Evolutionary conservation across 768 basidiomycete genomes (phyloP), one percentile per base, ranked within the genome.

Genomic region (Pisolithus marmoratus): DNA sequence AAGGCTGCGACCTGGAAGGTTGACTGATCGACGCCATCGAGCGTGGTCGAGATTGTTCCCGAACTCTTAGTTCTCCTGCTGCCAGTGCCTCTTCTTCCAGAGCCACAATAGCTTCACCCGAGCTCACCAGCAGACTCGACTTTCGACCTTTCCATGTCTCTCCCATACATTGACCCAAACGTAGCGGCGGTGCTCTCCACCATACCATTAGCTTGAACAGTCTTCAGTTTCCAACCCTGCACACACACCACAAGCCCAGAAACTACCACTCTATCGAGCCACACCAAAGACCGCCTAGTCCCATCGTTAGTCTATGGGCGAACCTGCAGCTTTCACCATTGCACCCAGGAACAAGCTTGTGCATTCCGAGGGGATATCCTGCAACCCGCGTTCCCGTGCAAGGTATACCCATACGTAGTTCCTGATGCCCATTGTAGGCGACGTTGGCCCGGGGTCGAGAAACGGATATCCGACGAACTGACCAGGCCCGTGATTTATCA

Each of bases 401-500:
- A 92, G 73, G 64, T 92, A 83, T 15, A 61, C 59, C 60, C 87
- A 90, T 38, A 98, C 86, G 66, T 96, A 98, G 56, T 85, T 83
- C n/a, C 27, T 46, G 24, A 85, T 82, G 51, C 83, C 76, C 64
- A 81, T 74, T 48, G 85, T 72, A 7, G 94, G 90, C 42, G 79
- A 72, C 59, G 86, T 82, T 29, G 84, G 83, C 17, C 81, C 82
- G 19, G 97, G 79, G 72, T 98, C 95, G 47, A 97, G 75, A 48
- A 98, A 75, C 2, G 94, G 92, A 65, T 99, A 99, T 26, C 94
- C 96, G 15, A 97, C 89, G 61, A 99, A 75, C 70, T 99, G 96
- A 7, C 96, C 96, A 1, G 96, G 94, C 0, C 96, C 96, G 67
- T 99, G 96, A 68, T 91, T 98, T 2, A 96, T 99, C 52, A 93